A percentile compares a stretch with the other conserved stretches of the same genome.
Evolutionary conservation across 2,329 filamentous ascomycete species (phyloP).

Genomic region (Fusarium sp.): DNA sequence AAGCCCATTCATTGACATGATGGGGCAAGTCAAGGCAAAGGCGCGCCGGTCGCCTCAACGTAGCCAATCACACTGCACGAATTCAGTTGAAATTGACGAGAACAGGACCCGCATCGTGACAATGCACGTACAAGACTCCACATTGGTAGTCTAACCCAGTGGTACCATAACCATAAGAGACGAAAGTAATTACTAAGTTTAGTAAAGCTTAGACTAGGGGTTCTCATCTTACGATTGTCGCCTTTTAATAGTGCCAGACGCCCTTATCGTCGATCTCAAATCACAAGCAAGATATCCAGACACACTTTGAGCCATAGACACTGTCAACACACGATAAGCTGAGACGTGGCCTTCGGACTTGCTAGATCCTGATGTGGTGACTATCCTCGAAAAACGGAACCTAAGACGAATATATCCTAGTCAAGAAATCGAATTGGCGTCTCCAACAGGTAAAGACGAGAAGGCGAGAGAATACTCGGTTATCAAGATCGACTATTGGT

Average conservation of each 20-base stretch:
- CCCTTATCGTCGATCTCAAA: too few relatives aligned
- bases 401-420: background rate
- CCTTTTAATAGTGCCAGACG: too few relatives aligned
- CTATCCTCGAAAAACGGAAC: background rate
- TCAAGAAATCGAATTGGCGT: background rate
- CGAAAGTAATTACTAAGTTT: background rate
- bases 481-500: background rate
- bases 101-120: background rate
- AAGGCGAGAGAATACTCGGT: background rate
- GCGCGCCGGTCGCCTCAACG: background rate
- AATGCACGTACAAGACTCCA: background rate
- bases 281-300: too few relatives aligned
- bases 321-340: background rate
- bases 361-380: background rate
- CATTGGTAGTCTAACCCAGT: background rate
- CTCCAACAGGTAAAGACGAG: background rate
- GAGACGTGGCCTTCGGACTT: background rate
- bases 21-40: background rate
- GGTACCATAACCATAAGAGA: background rate
- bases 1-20: background rate
- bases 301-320: rapidly evolving
- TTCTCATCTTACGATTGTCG: too few relatives aligned
- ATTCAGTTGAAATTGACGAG: background rate
- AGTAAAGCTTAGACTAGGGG: background rate
- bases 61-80: background rate